Evolutionary conservation across 371 early-diverging fungal species (phyloP).

Genomic region (Amoeboaphelidium protococcarum): DNA sequence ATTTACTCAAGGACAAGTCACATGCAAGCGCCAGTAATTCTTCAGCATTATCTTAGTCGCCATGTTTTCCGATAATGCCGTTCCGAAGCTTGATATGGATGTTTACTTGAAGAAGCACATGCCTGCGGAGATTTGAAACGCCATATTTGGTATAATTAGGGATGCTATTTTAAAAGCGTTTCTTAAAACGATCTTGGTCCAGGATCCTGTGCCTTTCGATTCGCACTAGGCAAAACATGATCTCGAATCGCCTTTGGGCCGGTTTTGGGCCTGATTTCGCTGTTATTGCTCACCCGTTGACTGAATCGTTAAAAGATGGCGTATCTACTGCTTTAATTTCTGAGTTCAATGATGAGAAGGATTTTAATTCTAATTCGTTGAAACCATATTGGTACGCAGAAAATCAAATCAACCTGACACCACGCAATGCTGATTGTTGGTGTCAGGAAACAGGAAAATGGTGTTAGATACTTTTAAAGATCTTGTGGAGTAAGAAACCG

Average conservation of each 20-base stretch:
- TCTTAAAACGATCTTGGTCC: neutral
- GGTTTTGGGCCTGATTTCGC: too few species aligned
- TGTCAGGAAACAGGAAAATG: neutral
- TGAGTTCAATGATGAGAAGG: neutral
- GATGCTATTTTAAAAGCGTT: neutral
- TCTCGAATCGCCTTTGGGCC: neutral
- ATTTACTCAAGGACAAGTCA: neutral
- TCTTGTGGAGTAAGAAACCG: neutral
- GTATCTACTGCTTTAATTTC: neutral
- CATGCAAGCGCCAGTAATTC: neutral
- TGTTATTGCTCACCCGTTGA: too few species aligned
- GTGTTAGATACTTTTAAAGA: neutral
- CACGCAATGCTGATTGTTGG: neutral
- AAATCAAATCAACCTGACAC: neutral
- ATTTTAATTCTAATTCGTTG: neutral
- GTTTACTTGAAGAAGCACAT: neutral
- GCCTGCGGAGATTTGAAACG: neutral
- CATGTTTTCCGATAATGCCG: neutral
- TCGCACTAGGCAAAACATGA: neutral
- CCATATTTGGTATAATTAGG: neutral
- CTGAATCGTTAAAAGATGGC: too few species aligned
- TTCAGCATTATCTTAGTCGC: neutral
- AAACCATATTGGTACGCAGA: neutral
- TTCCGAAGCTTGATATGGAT: neutral
- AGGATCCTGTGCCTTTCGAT: neutral